Evolutionary conservation across 1,284 basidiomycete species (phyloP).

Genomic region (Trametes hirsuta): DNA sequence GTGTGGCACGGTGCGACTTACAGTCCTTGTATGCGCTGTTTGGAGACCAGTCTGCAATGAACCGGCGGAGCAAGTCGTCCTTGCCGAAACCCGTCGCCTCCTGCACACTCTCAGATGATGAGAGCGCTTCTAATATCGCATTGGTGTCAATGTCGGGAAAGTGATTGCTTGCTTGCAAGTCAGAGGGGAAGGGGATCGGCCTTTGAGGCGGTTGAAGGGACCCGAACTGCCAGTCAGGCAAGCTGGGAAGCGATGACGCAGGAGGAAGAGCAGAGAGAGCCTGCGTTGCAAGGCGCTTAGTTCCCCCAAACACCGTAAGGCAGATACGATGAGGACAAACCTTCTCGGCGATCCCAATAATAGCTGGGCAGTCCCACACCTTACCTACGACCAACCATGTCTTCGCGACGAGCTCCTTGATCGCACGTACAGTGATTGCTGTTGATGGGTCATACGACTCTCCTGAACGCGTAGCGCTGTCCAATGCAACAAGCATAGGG

Average conservation of each 20-base stretch:
- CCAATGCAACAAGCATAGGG: constrained; percentile 85
- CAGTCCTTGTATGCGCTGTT: constrained; percentile 77
- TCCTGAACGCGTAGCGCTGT: constrained; percentile 54
- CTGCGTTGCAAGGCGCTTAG: constrained; percentile 2
- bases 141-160: constrained; percentile 55
- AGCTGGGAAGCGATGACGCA: constrained; percentile 18
- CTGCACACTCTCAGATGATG: constrained; percentile 55
- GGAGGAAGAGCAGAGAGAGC: constrained; percentile 21
- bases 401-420: constrained; percentile 67
- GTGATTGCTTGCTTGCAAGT: constrained; percentile 27
- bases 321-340: constrained; percentile 40
- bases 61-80: constrained; percentile 52
- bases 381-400: constrained; percentile 72
- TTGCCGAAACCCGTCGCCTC: constrained; percentile 66
- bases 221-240: constrained; percentile 36
- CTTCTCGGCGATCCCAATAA: constrained; percentile 59
- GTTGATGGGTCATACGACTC: constrained; percentile 42
- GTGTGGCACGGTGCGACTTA: constrained; percentile 44
- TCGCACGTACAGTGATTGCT: constrained; percentile 54
- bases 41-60: constrained; percentile 71
- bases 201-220: constrained; percentile 40
- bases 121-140: constrained; percentile 56
- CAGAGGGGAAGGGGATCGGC: constrained; percentile 39
- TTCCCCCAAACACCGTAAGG: not conserved
- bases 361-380: constrained; percentile 67